Evolutionary conservation across 2,329 filamentous ascomycete genomes (phyloP), one percentile per base, ranked within the genome.

Genomic region (Xylaria sp.): DNA sequence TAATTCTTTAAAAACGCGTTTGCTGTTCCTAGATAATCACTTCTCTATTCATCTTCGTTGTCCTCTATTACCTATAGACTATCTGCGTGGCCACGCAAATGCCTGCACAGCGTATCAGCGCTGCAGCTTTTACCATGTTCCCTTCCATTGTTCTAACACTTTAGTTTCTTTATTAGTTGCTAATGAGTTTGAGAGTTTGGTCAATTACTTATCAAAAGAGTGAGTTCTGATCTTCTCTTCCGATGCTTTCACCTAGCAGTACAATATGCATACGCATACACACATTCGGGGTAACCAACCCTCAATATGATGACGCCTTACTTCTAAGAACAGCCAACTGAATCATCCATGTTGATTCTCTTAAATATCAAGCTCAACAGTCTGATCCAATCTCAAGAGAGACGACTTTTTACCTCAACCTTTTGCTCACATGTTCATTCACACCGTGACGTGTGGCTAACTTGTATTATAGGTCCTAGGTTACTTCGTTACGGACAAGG

Each of bases 271-370:
- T n/a, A 9, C 13, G 31, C 25, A 42, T 17, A 42, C 9, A 17
- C 39, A 42, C 3, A 17, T 10, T 6, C 22, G 31, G 10, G 22
- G 7, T 36, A n/a, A 56, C 20, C 44, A 31, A 20, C n/a, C 56
- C n/a, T 44, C 63, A 45, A 51, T 49, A 73, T 75, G 86, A 89
- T 89, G 86, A 89, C 79, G 81, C 72, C 76, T 81, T 85, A 82
- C 81, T 86, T 67, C 64, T 87, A 88, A 88, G 86, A 89, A 89
- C 86, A 86, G 86, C 86, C 86, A 87, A 86, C 87, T 85, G 85
- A 89, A 87, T 80, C 73, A 69, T 75, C 76, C 72, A 83, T 88
- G 86, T 87, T 84, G 86, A 88, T 81, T 79, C 73, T 76, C n/a
- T 73, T 72, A 71, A 81, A 83, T 80, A 85, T 87, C 86, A 88